Conservation (phyloP, 139 green algal species). For the Tetradesmus lagerheimii region DNA sequence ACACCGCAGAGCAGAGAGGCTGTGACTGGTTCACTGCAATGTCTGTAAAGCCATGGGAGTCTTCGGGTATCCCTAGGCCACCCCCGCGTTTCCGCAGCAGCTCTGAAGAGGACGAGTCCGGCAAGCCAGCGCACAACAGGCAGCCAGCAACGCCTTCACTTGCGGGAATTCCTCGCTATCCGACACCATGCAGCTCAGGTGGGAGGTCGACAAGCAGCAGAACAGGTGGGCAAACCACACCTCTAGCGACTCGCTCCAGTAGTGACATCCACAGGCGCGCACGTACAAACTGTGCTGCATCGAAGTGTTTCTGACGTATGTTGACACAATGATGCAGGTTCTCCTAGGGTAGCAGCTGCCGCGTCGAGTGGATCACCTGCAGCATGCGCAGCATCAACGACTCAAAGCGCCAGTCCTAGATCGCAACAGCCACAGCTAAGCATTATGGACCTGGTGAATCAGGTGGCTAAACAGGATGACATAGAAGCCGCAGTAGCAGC, state of each 20-base stretch:
- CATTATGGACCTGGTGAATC: constrained; percentile 31
- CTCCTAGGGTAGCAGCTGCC: not conserved
- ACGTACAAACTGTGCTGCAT: not conserved
- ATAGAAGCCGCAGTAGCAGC: constrained; percentile 4
- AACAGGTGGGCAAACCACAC: not conserved
- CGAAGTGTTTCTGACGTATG: not conserved
- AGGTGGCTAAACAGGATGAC: constrained; percentile 6
- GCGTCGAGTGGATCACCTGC: not conserved
- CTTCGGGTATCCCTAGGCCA: not conserved
- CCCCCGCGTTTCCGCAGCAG: not conserved
- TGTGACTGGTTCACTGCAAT: not conserved
- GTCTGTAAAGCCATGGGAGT: not conserved
- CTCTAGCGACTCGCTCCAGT: not conserved
- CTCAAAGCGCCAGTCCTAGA: not conserved
- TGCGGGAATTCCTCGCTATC: not conserved
- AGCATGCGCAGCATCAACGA: not conserved
- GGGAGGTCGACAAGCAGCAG: not conserved
- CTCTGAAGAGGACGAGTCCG: not conserved
- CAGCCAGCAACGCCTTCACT: not conserved
- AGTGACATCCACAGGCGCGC: not conserved
- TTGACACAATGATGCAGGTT: not conserved
- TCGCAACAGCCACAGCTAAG: not conserved
- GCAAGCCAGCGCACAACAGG: not conserved
- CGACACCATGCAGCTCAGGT: too few species aligned
- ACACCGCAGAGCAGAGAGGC: not conserved